Percentiles rank a stretch among this genome's conserved stretches.
Conservation (phyloP, 2,329 filamentous ascomycete genomes). For the Beauveria bassiana region DNA sequence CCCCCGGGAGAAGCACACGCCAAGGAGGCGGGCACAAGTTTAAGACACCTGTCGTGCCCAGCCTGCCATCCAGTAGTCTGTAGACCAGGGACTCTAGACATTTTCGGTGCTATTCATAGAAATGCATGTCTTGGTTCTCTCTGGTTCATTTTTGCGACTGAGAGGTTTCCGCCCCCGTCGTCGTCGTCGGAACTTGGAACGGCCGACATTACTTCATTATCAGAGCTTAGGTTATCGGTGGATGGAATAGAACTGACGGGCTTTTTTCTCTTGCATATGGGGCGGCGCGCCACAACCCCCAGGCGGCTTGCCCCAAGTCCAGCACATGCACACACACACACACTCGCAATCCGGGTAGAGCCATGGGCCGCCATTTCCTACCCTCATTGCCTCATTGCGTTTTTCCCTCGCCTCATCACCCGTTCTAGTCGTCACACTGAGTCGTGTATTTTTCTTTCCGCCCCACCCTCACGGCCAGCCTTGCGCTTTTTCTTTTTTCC, state of each 20-base stretch:
- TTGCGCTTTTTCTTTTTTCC: not conserved
- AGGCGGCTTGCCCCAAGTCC: not conserved
- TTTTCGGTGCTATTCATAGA: constrained; percentile 10
- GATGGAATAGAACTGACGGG: not conserved
- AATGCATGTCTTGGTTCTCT: constrained; percentile 5
- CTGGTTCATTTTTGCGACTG: not conserved
- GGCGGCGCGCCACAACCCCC: constrained; percentile 9
- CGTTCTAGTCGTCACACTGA: not conserved
- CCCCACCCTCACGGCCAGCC: not conserved
- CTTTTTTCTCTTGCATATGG: not conserved
- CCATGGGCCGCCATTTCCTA: not conserved
- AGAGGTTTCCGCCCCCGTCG: not conserved
- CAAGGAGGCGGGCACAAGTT: not conserved
- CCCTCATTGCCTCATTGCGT: not conserved
- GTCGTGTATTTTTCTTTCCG: not conserved
- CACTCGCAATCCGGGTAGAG: not conserved
- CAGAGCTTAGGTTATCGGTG: not conserved
- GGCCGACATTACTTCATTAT: too few relatives aligned
- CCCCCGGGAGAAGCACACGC: not conserved
- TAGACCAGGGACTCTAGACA: not conserved
- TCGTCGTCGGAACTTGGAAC: too few relatives aligned
- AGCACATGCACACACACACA: not conserved
- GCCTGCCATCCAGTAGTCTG: too few relatives aligned
- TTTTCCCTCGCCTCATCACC: not conserved
- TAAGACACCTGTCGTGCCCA: not conserved